Evolutionary conservation across 2,329 filamentous ascomycete genomes (phyloP).

Genomic region (Trichoderma citrinoviride): DNA sequence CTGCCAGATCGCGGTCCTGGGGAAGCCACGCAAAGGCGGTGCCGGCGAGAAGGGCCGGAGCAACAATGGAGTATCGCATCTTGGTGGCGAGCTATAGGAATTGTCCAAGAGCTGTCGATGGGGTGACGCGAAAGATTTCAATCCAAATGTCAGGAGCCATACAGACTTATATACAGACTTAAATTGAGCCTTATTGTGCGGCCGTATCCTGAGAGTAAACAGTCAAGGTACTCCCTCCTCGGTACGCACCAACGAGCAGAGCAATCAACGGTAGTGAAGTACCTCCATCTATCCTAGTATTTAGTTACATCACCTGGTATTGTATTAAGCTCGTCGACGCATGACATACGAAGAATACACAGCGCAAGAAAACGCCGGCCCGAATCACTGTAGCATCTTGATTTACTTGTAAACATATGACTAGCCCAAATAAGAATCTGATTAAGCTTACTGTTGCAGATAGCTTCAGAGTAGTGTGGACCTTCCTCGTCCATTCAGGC

Average conservation of each 20-base stretch:
- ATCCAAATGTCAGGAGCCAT: background rate
- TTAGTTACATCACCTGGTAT: background rate
- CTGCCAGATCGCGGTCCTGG: conserved; percentile 32
- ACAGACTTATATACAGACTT: conserved; percentile 10
- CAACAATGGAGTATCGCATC: conserved; percentile 30
- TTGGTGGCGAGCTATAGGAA: background rate
- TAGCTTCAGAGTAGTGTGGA: background rate
- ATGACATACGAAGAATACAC: background rate
- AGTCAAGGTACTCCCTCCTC: background rate
- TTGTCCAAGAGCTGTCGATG: background rate
- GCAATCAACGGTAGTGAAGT: background rate
- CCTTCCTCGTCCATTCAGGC: background rate
- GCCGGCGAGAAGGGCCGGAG: conserved; percentile 27
- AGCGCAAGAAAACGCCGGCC: background rate
- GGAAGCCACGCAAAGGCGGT: conserved; percentile 32
- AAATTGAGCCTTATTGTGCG: background rate
- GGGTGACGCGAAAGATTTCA: background rate
- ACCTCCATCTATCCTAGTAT: background rate
- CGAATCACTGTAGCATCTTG: background rate
- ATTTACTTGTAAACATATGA: background rate
- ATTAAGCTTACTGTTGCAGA: conserved; percentile 10
- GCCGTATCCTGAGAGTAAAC: background rate
- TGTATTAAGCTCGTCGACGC: background rate
- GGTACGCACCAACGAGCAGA: too few species aligned
- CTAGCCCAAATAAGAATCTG: conserved; percentile 15